Percentiles rank a stretch among this genome's conserved stretches.
phyloP scores from a whole-genome alignment of 495 filamentous ascomycete genomes.

The Penicillium desertorum region DNA sequence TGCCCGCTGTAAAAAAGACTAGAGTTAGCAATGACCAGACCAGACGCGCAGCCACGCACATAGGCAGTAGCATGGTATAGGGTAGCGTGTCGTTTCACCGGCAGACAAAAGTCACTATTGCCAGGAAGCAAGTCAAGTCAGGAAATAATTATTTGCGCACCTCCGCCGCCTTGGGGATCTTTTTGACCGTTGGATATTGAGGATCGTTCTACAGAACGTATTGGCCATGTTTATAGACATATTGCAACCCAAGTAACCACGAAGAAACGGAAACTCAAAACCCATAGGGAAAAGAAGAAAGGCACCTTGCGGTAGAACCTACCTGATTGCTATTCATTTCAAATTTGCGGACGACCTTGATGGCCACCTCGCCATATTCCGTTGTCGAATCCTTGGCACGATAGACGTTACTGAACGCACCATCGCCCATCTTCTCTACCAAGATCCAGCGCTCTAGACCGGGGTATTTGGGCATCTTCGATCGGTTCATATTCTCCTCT shows the following conservation, averaged over 20 bases:
- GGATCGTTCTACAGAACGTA: conserved; percentile 59
- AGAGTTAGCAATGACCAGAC: conserved; percentile 11
- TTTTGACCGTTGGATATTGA: conserved; percentile 94
- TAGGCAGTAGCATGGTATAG: not conserved
- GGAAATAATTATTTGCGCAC: conserved; percentile 65
- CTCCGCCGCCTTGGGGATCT: conserved; percentile 91
- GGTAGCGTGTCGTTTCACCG: not conserved
- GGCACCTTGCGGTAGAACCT: conserved; percentile 35
- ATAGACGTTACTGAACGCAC: conserved; percentile 98
- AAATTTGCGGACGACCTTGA: conserved; percentile 98
- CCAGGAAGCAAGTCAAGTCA: conserved; percentile 18
- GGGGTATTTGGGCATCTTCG: conserved; percentile 87
- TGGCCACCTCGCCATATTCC: conserved; percentile 78
- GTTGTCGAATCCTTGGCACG: conserved; percentile 72
- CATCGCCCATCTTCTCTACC: conserved; percentile 97
- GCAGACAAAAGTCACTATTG: conserved; percentile 12
- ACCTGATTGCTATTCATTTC: conserved; percentile 99
- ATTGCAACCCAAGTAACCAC: conserved; percentile 2
- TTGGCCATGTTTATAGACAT: conserved; percentile 35
- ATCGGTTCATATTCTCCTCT: conserved; percentile 81
- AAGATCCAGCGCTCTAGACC: conserved; percentile 88
- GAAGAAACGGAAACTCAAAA: conserved; percentile 1
- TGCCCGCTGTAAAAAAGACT: conserved; percentile 62
- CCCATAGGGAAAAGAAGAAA: conserved; percentile 23
- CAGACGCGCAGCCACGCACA: not conserved